Evolutionary conservation across 768 basidiomycete genomes (phyloP), one percentile per base, ranked within the genome.

Genomic region (Lentinula lateritia): DNA sequence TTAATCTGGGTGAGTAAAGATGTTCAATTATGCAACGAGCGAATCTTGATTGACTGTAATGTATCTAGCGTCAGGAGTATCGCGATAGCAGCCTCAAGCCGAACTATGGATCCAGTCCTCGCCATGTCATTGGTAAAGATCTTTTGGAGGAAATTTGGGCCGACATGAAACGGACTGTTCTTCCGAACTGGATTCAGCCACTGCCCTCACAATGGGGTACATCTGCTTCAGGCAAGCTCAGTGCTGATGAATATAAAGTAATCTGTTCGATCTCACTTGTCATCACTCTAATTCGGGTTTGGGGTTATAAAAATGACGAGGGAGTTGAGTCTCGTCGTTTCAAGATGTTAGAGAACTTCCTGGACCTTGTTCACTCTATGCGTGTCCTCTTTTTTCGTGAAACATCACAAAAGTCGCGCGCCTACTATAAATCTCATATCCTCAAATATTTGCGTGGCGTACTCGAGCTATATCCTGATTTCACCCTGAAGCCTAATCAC

Each of bases 171-270:
- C 43, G 55, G 7, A 71, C 70, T 15, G 41, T 62, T 18, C 61
- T 74, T 13, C 71, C 71, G 18, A 65, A 50, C 23, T 68, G 71
- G 70, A 42, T 70, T 42, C 39, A 61, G 15, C 23, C 55, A 6
- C 64, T 68, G 39, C 69, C 69, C 32, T 20, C 64, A 32, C 55
- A 66, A 54, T 64, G 63, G 69, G 64, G 71, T 4, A 67, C 67
- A 45, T 15, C 58, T 28, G 9, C 68, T 55, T 56, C 66, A 1
- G 72, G 72, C 15, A 74, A 74, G 45, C 69, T 74, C 6, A 69
- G 65, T 23, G 75, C 75, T 0, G 70, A 77, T 48, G 71, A 79
- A 34, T 78, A 74, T 72, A 54, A 72, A 4, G 67, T 67, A 1
- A 61, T 71, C 5, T 72, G 71, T 58, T 68, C 68, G 0, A 66